Conservation (phyloP, 2,329 filamentous ascomycete species). For the Paraconiothyrium brasiliense region DNA sequence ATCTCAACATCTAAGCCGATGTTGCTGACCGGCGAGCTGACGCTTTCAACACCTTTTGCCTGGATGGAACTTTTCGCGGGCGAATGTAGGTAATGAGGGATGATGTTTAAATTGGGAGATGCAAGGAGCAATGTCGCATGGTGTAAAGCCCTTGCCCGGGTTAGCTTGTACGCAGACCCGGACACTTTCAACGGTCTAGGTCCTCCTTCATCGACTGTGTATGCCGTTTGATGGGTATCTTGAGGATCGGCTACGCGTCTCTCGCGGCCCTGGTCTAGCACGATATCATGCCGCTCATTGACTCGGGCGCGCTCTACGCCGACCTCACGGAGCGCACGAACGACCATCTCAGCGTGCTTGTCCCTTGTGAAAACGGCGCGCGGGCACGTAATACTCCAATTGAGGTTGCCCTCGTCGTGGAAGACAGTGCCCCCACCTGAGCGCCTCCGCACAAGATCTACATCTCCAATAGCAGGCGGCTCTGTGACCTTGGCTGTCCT, state of each 20-base stretch:
- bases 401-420: constrained; percentile 91
- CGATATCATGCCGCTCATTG: constrained; percentile 93
- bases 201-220: constrained; percentile 45
- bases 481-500: constrained; percentile 40
- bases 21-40: constrained; percentile 85
- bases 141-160: constrained; percentile 80
- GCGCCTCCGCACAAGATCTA: constrained; percentile 79
- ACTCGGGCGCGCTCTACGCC: constrained; percentile 72
- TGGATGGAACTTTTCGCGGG: constrained; percentile 79
- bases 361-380: constrained; percentile 79
- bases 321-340: constrained; percentile 75
- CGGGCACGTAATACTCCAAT: constrained; percentile 92
- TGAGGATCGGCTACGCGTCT: constrained; percentile 37
- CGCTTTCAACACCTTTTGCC: constrained; percentile 88
- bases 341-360: constrained; percentile 91
- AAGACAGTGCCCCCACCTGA: constrained; percentile 94
- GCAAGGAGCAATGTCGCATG: constrained; percentile 89
- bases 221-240: constrained; percentile 58
- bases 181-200: constrained; percentile 75
- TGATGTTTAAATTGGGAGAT: constrained; percentile 75
- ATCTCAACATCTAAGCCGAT: constrained; percentile 66
- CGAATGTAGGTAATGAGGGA: constrained; percentile 78
- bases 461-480: constrained; percentile 52
- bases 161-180: constrained; percentile 95
- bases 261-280: constrained; percentile 66